Evolutionary conservation across 1,284 basidiomycete genomes (phyloP).

Genomic region (Rhodotorula sp.): DNA sequence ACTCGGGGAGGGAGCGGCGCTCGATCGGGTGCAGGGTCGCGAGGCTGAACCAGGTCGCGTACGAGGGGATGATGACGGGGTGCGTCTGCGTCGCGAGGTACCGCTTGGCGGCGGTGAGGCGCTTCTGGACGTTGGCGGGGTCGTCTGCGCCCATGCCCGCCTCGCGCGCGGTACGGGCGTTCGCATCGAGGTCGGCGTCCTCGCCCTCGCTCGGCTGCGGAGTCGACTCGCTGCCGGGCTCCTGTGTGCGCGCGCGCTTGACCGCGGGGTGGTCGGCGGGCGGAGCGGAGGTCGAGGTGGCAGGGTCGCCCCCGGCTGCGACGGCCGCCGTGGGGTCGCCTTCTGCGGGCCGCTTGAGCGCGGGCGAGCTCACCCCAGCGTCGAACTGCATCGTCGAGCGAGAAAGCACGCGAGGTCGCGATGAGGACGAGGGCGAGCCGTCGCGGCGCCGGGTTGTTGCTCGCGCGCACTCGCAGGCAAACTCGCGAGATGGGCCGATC

Average conservation of each 20-base stretch:
- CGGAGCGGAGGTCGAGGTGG: conserved; percentile 1
- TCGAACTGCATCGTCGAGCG: neutral
- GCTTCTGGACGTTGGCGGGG: conserved; percentile 22
- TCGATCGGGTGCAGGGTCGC: conserved; percentile 90
- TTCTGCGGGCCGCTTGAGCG: conserved; percentile 8
- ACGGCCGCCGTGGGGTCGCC: neutral
- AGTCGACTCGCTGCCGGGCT: neutral
- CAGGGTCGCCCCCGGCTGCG: neutral
- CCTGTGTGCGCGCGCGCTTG: conserved; percentile 5
- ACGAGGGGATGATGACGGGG: conserved; percentile 88
- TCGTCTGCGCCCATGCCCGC: conserved; percentile 14
- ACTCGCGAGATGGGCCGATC: too few species aligned
- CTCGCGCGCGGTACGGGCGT: conserved; percentile 13
- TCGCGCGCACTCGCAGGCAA: too few species aligned
- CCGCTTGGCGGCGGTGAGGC: conserved; percentile 63
- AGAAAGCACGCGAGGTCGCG: too few species aligned
- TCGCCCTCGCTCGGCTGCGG: neutral
- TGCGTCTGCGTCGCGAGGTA: conserved; percentile 98
- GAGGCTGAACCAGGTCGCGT: conserved; percentile 98
- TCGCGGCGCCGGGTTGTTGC: too few species aligned
- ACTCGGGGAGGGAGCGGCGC: conserved; percentile 89
- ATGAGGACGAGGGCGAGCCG: too few species aligned
- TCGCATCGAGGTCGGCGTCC: conserved; percentile 1
- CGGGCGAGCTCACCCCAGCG: neutral
- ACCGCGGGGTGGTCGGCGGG: neutral